Percentiles rank a stretch among this genome's conserved stretches.
phyloP scores from a whole-genome alignment of 208 protist species.

The Trypanosomatidae sp. region DNA sequence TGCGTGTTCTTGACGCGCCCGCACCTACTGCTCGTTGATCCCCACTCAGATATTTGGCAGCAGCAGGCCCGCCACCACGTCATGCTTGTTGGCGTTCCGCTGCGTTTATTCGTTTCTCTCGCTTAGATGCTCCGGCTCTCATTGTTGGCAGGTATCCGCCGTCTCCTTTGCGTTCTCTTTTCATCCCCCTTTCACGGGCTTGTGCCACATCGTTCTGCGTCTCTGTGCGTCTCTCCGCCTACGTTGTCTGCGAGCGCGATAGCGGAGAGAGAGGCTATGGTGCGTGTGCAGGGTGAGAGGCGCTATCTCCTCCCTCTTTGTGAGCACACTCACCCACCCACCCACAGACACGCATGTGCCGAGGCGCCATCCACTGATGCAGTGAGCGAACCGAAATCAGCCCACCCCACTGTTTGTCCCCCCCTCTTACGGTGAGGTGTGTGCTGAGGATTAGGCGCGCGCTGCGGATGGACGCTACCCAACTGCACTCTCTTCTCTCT shows the following conservation, averaged over 20 bases:
- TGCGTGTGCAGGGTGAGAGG: neutral
- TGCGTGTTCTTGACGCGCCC: neutral
- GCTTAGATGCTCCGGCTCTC: neutral
- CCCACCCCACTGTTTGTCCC: neutral
- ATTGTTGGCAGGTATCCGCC: neutral
- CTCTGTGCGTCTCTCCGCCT: neutral
- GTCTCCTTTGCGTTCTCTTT: neutral
- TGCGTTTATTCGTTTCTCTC: conserved; percentile 5
- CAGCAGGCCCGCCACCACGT: conserved; percentile 10
- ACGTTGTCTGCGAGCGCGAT: neutral
- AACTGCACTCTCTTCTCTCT: neutral
- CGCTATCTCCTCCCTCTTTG: neutral
- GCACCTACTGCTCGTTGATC: neutral
- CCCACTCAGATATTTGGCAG: neutral
- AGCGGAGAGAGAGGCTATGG: neutral
- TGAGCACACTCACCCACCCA: neutral
- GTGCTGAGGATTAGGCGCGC: conserved; percentile 8
- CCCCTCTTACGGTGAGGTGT: neutral
- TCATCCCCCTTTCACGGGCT: neutral
- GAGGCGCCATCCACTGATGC: neutral
- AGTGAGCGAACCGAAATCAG: conserved; percentile 2
- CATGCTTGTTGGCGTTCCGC: neutral
- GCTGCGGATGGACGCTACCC: neutral
- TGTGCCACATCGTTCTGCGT: neutral
- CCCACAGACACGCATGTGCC: neutral